A percentile compares a stretch with the other conserved stretches of the same genome.
phyloP scores from a whole-genome alignment of 805 yeast species.

The Suhomyces xylopsoci region DNA sequence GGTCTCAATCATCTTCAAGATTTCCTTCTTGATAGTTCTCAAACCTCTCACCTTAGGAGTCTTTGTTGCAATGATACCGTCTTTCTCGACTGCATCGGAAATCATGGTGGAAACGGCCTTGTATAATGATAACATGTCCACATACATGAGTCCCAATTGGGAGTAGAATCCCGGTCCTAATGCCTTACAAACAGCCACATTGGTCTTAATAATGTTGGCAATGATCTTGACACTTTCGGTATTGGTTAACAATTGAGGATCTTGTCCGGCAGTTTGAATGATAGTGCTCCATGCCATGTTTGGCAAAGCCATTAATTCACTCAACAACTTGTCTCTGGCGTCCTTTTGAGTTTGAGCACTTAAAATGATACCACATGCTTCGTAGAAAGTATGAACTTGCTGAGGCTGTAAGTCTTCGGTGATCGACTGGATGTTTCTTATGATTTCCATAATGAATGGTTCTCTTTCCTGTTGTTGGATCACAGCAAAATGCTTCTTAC shows the following conservation, averaged over 20 bases:
- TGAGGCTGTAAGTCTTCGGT: slow-evolving; percentile 94
- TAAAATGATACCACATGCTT: slow-evolving; percentile 92
- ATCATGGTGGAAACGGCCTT: slow-evolving; percentile 86
- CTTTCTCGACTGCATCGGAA: slow-evolving; percentile 70
- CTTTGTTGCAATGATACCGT: slow-evolving; percentile 87
- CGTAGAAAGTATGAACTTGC: slow-evolving; percentile 96
- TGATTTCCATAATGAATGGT: slow-evolving; percentile 90
- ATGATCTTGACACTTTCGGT: slow-evolving; percentile 87
- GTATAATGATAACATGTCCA: slow-evolving; percentile 86
- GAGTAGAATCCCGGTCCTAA: slow-evolving; percentile 88
- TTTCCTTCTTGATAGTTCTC: slow-evolving; percentile 94
- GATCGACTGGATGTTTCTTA: slow-evolving; percentile 74
- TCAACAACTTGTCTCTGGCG: slow-evolving; percentile 66
- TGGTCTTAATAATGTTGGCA: slow-evolving; percentile 91
- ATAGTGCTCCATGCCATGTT: slow-evolving; percentile 93
- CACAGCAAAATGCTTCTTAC: slow-evolving; percentile 92
- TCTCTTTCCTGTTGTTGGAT: slow-evolving; percentile 81
- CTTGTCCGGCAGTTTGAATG: slow-evolving; percentile 77
- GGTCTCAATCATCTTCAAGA: slow-evolving; percentile 82
- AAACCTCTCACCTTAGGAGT: slow-evolving; percentile 93
- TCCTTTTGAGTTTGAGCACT: slow-evolving; percentile 76
- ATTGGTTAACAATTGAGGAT: slow-evolving; percentile 74
- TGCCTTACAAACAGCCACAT: slow-evolving; percentile 91
- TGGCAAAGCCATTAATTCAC: slow-evolving; percentile 85
- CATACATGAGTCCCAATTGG: slow-evolving; percentile 82